These are phyloP conservation scores for Candida ovalis DNA, from an alignment of 805 yeast species.

Conservation along the genomic window DNA sequence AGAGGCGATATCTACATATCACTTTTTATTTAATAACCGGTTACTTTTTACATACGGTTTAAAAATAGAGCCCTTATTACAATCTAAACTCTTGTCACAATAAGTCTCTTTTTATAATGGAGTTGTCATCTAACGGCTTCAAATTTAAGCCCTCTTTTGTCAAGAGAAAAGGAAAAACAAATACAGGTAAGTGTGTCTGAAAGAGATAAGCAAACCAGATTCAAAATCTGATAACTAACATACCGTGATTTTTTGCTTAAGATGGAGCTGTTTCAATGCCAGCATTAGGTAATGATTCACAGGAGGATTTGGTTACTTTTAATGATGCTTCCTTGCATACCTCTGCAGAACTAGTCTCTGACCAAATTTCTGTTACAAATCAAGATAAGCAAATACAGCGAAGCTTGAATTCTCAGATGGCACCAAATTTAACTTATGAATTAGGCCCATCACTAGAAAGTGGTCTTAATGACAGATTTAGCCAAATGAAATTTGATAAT, in stretches of 20 bases:
- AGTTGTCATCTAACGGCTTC: constrained; percentile 3
- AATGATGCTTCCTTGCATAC: neutral
- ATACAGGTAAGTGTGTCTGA: constrained; percentile 5
- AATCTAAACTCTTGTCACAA: neutral
- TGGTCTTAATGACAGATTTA: constrained; percentile 14
- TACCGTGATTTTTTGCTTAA: neutral
- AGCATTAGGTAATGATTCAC: constrained; percentile 11
- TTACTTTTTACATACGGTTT: too few species aligned
- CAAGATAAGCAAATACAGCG: neutral
- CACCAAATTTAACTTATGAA: constrained; percentile 8
- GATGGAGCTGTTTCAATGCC: neutral
- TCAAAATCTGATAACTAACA: neutral
- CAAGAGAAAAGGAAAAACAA: constrained; percentile 7
- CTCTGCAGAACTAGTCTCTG: neutral
- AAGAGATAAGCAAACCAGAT: neutral
- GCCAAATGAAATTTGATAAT: neutral
- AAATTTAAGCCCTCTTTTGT: constrained; percentile 23
- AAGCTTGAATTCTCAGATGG: neutral
- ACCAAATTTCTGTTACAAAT: neutral
- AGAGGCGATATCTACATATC: too few species aligned
- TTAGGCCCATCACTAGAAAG: constrained; percentile 23
- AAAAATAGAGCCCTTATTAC: too few species aligned
- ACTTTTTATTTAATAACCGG: too few species aligned
- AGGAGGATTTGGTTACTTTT: constrained; percentile 15
- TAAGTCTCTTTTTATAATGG: neutral